Evolutionary conservation across 2,329 filamentous ascomycete species (phyloP).

Genomic region (Dryadomyces sulphureus): DNA sequence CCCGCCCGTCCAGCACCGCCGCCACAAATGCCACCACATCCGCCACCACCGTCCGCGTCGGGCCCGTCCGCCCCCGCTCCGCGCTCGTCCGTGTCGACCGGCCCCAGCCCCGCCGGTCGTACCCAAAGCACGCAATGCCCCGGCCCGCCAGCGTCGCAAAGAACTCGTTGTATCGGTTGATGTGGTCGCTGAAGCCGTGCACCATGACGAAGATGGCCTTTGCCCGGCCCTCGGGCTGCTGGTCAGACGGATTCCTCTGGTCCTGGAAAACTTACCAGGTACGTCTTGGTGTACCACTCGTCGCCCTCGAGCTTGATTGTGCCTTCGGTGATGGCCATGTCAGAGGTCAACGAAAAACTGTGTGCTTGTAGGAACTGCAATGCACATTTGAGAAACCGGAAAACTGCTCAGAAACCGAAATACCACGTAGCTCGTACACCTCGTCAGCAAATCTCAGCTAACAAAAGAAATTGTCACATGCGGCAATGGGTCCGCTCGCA

Average conservation of each 20-base stretch:
- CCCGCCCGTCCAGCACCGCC: constrained; percentile 28
- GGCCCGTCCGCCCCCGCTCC: constrained; percentile 58
- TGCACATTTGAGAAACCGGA: too few species aligned
- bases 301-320: constrained; percentile 29
- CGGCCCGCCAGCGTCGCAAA: constrained; percentile 54
- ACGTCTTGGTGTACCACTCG: constrained; percentile 41
- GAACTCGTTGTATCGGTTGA: constrained; percentile 61
- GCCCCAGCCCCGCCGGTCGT: constrained; percentile 87
- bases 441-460: too few species aligned
- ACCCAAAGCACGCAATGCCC: constrained; percentile 61
- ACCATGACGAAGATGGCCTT: constrained; percentile 63
- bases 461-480: too few species aligned
- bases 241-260: neutral
- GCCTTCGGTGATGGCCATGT: constrained; percentile 28
- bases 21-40: constrained; percentile 68
- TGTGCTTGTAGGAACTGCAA: too few species aligned
- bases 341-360: too few species aligned
- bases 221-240: neutral
- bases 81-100: constrained; percentile 46
- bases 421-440: too few species aligned
- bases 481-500: too few species aligned
- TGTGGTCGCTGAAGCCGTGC: constrained; percentile 82
- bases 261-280: constrained; percentile 30
- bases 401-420: too few species aligned
- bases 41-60: constrained; percentile 55